Percentiles rank a stretch among this genome's conserved stretches.
Evolutionary conservation across 1,284 basidiomycete genomes (phyloP).

Genomic region (Heterobasidion parviporum): DNA sequence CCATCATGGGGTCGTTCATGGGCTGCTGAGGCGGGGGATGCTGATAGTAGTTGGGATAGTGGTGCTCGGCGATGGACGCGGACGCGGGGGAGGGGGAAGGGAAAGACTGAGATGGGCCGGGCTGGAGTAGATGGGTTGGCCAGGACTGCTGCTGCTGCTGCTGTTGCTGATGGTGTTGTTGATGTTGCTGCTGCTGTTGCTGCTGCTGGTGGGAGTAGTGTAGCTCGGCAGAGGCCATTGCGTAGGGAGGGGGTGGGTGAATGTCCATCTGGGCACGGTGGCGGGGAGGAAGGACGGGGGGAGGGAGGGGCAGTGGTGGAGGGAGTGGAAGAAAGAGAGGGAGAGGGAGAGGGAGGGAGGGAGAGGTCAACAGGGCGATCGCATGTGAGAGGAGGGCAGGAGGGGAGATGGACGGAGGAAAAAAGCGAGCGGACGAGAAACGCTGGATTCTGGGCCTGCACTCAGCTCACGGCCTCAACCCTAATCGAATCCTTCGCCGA

Average conservation of each 20-base stretch:
- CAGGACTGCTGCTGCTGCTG: conserved; percentile 12
- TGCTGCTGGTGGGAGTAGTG: conserved; percentile 24
- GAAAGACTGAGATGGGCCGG: conserved; percentile 23
- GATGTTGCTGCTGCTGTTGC: conserved; percentile 15
- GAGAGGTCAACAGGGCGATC: too few relatives aligned
- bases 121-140: conserved; percentile 22
- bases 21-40: conserved; percentile 1
- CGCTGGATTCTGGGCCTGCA: too few relatives aligned
- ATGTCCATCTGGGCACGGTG: conserved; percentile 12
- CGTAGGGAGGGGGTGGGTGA: conserved; percentile 18
- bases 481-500: too few relatives aligned
- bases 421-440: too few relatives aligned
- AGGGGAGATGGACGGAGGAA: too few relatives aligned
- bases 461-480: too few relatives aligned
- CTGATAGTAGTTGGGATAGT: conserved; percentile 20
- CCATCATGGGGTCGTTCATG: conserved; percentile 14
- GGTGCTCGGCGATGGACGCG: conserved; percentile 22
- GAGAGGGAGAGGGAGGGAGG: background rate
- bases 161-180: conserved; percentile 9
- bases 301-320: conserved; percentile 1
- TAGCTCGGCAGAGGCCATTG: conserved; percentile 23
- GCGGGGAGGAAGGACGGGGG: conserved; percentile 1
- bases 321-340: conserved; percentile 4
- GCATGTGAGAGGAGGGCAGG: too few relatives aligned
- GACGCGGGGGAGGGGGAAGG: conserved; percentile 29